Evolutionary conservation across 176 grass and related monocot species (phyloP), one percentile per base, ranked within the genome.

Genomic region (Carex littledalei): DNA sequence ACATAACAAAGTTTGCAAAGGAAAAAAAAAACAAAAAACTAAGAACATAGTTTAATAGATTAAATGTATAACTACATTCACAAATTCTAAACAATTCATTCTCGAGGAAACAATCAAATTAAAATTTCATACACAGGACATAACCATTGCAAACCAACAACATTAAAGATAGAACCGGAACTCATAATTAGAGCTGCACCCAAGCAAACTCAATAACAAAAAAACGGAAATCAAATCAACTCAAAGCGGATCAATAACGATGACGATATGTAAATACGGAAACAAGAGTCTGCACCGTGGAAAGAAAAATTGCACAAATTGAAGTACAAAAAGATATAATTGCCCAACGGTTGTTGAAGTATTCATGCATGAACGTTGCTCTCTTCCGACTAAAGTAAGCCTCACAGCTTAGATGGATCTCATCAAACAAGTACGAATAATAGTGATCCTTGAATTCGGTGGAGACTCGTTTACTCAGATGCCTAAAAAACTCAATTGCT

Each of bases 261-360:
- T 0, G 50, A 20, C 21, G 75, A 14, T 79, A 79, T 1, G 75
- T 79, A 15, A 12, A 79, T 17, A 79, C 75, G 7, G 75, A 79
- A 79, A 79, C 75, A 53, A 79, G 26, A 58, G 75, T 55, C 54
- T 79, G 75, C 75, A 55, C 75, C 75, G 12, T 57, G 29, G 75
- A 79, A 79, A 79, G 75, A 57, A 32, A 26, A 17, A 79, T 79
- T 24, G 75, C 75, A 22, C 29, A 15, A 1, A 31, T 58, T 1
- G 75, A 79, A 12, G n/a, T 57, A 55, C 26, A n/a, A 34, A 79
- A 79, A 6, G 75, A 55, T 26, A 79, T 58, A 32, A 79, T 0
- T 20, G 75, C 75, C 75, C 75, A 79, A 32, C 12, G 75, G n/a
- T 79, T 79, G 20, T 79, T 58, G 47, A 79, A 79, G n/a, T 79